Evolutionary conservation across 179 eudicot genomes (phyloP).

Genomic region (Drosera spatulata): DNA sequence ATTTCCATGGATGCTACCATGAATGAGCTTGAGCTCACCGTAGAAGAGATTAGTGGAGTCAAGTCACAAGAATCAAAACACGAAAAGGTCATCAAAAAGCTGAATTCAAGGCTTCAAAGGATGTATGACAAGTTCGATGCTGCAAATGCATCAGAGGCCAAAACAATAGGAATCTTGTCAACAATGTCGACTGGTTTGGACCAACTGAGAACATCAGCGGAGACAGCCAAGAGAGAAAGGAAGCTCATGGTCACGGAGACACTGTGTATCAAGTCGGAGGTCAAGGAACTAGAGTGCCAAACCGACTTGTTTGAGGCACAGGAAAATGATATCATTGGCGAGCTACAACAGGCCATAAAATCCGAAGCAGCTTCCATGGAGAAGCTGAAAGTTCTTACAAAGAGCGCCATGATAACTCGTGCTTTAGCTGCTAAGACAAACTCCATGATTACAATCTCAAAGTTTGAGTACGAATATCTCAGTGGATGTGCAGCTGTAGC

Average conservation of each 20-base stretch:
- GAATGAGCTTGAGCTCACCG: conserved; percentile 28
- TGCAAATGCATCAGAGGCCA: conserved; percentile 26
- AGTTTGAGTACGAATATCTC: conserved; percentile 75
- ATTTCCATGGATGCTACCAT: conserved; percentile 59
- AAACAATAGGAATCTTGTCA: conserved; percentile 28
- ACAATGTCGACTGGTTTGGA: conserved; percentile 40
- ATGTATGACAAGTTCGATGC: conserved; percentile 21
- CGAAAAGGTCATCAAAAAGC: conserved; percentile 29
- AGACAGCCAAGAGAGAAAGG: conserved; percentile 35
- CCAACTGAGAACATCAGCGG: conserved; percentile 33
- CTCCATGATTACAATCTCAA: conserved; percentile 61
- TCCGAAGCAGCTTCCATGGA: conserved; percentile 59
- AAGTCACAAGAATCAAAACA: conserved; percentile 21
- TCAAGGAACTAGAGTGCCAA: conserved; percentile 33
- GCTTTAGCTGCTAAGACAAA: conserved; percentile 11
- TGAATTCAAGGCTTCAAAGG: conserved; percentile 54
- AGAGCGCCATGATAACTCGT: conserved; percentile 15
- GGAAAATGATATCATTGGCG: conserved; percentile 35
- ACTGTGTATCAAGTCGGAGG: conserved; percentile 23
- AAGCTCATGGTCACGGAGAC: conserved; percentile 30
- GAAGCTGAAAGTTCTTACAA: conserved; percentile 33
- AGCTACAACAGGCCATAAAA: conserved; percentile 41
- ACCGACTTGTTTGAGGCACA: conserved; percentile 35
- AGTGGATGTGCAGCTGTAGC: not conserved
- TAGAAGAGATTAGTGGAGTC: conserved; percentile 26